phyloP scores from a whole-genome alignment of 2,329 filamentous ascomycete genomes.

The Aspergillus tamarii region DNA sequence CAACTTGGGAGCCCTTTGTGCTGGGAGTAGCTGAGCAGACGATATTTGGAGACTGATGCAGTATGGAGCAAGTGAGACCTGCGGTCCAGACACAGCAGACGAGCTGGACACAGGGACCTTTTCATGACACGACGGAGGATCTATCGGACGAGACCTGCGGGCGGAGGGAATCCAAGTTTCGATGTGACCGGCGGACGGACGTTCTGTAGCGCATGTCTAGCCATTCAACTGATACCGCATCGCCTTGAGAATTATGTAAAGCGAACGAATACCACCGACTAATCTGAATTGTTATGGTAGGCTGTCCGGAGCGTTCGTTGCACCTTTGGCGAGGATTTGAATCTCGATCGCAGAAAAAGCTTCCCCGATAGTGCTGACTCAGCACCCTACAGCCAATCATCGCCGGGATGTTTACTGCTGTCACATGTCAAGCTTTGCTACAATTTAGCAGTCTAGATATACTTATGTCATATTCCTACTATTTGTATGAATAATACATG shows the following conservation, averaged over 20 bases:
- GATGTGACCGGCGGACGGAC: constrained; percentile 25
- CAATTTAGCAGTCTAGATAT: too few species aligned
- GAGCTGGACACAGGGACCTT: constrained; percentile 42
- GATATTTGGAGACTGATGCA: constrained; percentile 14
- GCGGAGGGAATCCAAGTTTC: constrained; percentile 34
- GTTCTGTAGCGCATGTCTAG: constrained; percentile 34
- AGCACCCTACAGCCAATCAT: constrained; percentile 4
- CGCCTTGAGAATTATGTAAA: not conserved
- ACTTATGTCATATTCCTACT: too few species aligned
- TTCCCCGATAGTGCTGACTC: constrained; percentile 11
- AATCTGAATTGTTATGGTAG: not conserved
- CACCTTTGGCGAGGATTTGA: not conserved
- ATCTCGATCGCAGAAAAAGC: constrained; percentile 7
- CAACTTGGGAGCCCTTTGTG: constrained; percentile 10
- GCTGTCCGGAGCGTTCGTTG: not conserved
- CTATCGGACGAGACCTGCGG: constrained; percentile 27
- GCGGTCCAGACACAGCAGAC: constrained; percentile 38
- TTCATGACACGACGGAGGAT: constrained; percentile 46
- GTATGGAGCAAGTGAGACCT: constrained; percentile 24
- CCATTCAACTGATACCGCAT: constrained; percentile 22
- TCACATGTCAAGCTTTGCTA: too few species aligned
- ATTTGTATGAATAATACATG: too few species aligned
- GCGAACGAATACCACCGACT: not conserved
- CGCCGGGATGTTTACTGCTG: not conserved
- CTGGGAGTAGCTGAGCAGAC: constrained; percentile 12